A percentile compares a stretch with the other conserved stretches of the same genome.
These are phyloP conservation scores for Didymella exigua DNA, from an alignment of 2,329 filamentous ascomycete species.

Conservation along the genomic window DNA sequence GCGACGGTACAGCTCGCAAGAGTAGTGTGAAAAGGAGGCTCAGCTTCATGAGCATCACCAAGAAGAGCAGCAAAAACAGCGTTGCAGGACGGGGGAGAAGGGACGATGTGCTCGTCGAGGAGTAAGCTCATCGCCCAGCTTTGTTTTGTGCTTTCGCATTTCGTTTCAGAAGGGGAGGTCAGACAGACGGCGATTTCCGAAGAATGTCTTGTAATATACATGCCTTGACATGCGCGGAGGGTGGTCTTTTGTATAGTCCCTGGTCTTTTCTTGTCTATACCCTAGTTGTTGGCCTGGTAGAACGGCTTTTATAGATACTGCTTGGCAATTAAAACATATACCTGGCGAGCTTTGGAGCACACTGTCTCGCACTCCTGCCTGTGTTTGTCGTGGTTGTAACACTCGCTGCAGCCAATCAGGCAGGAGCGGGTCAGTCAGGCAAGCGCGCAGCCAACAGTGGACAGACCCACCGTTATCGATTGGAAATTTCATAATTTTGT, in stretches of 20 bases:
- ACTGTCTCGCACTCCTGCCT: neutral
- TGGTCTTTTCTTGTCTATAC: conserved; percentile 12
- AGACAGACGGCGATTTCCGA: neutral
- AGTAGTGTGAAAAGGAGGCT: conserved; percentile 74
- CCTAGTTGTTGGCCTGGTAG: conserved; percentile 8
- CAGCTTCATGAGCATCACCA: conserved; percentile 76
- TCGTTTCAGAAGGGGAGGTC: neutral
- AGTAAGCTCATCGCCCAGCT: conserved; percentile 19
- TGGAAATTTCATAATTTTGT: conserved; percentile 12
- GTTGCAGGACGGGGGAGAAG: conserved; percentile 35
- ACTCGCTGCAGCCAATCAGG: conserved; percentile 4
- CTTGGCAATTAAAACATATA: neutral
- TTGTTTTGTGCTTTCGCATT: neutral
- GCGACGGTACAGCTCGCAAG: conserved; percentile 52
- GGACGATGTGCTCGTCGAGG: conserved; percentile 42
- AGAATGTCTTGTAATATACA: conserved; percentile 8
- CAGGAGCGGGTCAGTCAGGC: neutral
- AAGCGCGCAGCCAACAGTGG: neutral
- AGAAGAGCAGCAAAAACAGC: conserved; percentile 66
- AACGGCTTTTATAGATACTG: neutral
- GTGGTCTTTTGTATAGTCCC: conserved; percentile 5
- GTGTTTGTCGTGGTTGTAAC: neutral
- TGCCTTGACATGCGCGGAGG: neutral
- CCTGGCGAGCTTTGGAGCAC: neutral
- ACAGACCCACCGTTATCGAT: conserved; percentile 14